Conservation (phyloP, 352 stramenopile species). For the Pythium vanterpoolii region DNA sequence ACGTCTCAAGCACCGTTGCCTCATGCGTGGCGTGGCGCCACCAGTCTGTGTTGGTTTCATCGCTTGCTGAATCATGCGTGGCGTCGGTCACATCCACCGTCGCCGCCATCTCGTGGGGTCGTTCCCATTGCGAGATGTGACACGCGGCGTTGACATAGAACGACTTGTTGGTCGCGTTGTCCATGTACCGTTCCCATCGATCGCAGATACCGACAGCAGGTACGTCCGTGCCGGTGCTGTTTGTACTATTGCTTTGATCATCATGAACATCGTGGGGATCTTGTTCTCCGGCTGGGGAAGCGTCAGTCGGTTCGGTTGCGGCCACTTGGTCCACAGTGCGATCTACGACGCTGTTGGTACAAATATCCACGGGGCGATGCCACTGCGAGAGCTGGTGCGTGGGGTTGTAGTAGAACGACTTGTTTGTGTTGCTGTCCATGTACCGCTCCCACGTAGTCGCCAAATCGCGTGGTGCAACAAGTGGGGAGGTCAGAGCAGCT, state of each 20-base stretch:
- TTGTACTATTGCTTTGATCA: not conserved
- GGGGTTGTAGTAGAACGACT: conserved; percentile 23
- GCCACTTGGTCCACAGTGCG: not conserved
- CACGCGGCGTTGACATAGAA: conserved; percentile 48
- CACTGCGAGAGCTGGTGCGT: conserved; percentile 15
- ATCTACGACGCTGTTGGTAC: conserved; percentile 4
- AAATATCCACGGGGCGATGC: conserved; percentile 7
- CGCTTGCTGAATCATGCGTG: not conserved
- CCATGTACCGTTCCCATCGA: conserved; percentile 53
- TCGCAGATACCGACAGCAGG: not conserved
- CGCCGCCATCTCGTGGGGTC: conserved; percentile 8
- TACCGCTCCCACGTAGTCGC: conserved; percentile 11
- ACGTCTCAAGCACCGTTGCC: conserved; percentile 19
- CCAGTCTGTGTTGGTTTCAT: not conserved
- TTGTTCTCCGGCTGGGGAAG: no score
- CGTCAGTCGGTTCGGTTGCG: not conserved
- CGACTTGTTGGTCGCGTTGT: conserved; percentile 42
- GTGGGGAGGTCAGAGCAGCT: no score
- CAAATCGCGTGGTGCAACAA: no score
- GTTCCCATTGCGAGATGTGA: conserved; percentile 42
- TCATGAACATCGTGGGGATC: not conserved
- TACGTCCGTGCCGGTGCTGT: not conserved
- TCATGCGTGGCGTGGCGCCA: not conserved
- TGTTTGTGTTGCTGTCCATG: conserved; percentile 18
- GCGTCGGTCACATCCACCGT: not conserved